A percentile compares a stretch with the other conserved stretches of the same genome.
Conservation (phyloP, 2,329 filamentous ascomycete species). For the Colletotrichum lindemuthianum region DNA sequence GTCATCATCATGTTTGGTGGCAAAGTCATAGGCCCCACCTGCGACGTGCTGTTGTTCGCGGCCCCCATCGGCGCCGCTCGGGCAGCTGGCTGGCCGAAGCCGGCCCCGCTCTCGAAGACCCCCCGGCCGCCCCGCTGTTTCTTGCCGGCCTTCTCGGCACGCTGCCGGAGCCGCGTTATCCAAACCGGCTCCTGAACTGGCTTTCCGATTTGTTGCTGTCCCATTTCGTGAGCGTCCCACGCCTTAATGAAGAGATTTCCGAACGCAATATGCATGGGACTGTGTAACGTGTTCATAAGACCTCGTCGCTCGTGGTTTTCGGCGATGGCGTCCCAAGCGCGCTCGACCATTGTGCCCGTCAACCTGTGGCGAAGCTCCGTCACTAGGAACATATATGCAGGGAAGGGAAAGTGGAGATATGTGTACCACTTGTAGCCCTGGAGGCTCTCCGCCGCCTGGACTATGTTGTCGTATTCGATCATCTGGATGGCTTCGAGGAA, state of each 20-base stretch:
- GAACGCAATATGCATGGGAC: constrained; percentile 67
- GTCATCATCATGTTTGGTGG: constrained; percentile 46
- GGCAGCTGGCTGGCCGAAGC: constrained; percentile 37
- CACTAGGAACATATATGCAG: constrained; percentile 69
- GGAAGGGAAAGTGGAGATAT: constrained; percentile 68
- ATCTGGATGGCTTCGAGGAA: constrained; percentile 66
- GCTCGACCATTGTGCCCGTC: constrained; percentile 65
- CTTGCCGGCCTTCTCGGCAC: constrained; percentile 48
- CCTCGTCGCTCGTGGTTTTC: constrained; percentile 64
- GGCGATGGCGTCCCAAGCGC: constrained; percentile 67
- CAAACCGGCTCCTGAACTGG: constrained; percentile 56
- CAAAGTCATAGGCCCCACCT: constrained; percentile 38
- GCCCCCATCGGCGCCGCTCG: constrained; percentile 41
- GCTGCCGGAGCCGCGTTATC: constrained; percentile 58
- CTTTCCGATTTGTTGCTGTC: constrained; percentile 56
- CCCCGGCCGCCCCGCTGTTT: constrained; percentile 32
- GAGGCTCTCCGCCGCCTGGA: constrained; percentile 61
- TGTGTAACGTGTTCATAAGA: constrained; percentile 59
- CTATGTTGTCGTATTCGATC: constrained; percentile 68
- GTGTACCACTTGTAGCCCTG: constrained; percentile 68
- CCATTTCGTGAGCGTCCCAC: constrained; percentile 67
- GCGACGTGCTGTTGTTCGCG: constrained; percentile 29
- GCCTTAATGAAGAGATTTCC: constrained; percentile 68
- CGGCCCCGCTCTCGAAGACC: constrained; percentile 15
- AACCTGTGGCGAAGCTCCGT: constrained; percentile 64